These are phyloP conservation scores for Amylocarpus encephaloides DNA, from an alignment of 2,329 filamentous ascomycete genomes.

Conservation along the genomic window DNA sequence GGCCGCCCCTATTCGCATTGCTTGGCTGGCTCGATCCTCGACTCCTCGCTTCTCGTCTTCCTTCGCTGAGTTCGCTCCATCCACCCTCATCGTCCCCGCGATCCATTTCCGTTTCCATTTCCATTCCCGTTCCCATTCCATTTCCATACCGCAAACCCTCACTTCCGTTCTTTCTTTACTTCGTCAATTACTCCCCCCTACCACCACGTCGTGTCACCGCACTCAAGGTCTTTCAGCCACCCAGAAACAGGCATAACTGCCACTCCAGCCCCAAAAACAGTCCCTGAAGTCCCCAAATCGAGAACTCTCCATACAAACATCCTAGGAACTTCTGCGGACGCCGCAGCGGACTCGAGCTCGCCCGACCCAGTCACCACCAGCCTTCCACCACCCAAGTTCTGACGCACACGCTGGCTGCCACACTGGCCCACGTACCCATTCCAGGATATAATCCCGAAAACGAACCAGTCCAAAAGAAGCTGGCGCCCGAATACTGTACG, in stretches of 20 bases:
- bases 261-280: no score
- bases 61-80: no score
- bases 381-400: no score
- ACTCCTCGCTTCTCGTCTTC: background rate
- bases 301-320: background rate
- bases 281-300: no score
- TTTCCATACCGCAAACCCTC: background rate
- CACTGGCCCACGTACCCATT: background rate
- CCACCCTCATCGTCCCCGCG: background rate
- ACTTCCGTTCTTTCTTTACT: no score
- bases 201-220: no score
- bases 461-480: background rate
- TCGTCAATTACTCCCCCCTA: no score
- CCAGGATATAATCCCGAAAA: constrained; percentile 1
- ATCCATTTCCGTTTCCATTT: background rate
- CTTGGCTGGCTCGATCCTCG: background rate
- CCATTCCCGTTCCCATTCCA: background rate
- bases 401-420: no score
- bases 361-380: background rate
- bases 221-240: no score
- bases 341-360: background rate
- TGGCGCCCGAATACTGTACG: no score
- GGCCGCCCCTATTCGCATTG: background rate
- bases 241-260: no score
- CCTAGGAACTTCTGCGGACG: background rate